These are phyloP conservation scores for Marchantia polymorpha DNA, from an alignment of 225 moss, liverwort and hornwort genomes.

Conservation along the genomic window DNA sequence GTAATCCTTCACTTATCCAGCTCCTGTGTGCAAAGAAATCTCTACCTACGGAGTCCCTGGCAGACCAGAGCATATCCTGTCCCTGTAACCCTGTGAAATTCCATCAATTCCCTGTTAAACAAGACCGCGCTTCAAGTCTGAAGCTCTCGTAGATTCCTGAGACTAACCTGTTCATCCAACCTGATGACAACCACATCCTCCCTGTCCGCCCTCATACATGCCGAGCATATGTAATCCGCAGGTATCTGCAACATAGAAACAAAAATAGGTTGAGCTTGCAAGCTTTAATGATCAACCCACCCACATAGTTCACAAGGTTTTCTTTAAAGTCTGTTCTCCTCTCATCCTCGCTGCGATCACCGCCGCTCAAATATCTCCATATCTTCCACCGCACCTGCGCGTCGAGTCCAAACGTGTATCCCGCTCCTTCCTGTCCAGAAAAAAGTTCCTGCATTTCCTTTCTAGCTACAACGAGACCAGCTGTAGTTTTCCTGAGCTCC, in stretches of 20 bases:
- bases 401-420: slow-evolving; percentile 35
- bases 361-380: slow-evolving; percentile 2
- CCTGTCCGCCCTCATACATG: slow-evolving; percentile 95
- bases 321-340: slow-evolving; percentile 34
- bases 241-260: slow-evolving; percentile 99
- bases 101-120: slow-evolving; percentile 71
- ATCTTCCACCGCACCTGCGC: slow-evolving; percentile 33
- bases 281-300: slow-evolving; percentile 76
- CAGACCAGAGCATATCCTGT: slow-evolving; percentile 45
- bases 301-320: slow-evolving; percentile 66
- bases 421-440: slow-evolving; percentile 25
- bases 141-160: slow-evolving; percentile 94
- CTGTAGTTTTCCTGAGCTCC: slow-evolving; percentile 24
- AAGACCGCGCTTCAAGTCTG: slow-evolving; percentile 82
- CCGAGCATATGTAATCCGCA: slow-evolving; percentile 98
- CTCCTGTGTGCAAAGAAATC: slow-evolving; percentile 47
- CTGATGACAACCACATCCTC: slow-evolving; percentile 99
- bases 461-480: slow-evolving; percentile 27
- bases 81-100: slow-evolving; percentile 57
- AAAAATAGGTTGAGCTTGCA: slow-evolving; percentile 87
- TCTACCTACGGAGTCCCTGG: slow-evolving; percentile 53
- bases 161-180: slow-evolving; percentile 99
- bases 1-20: slow-evolving; percentile 75
- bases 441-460: slow-evolving; percentile 27
- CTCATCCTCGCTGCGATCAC: slow-evolving; percentile 27